A percentile compares a stretch with the other conserved stretches of the same genome.
phyloP scores from a whole-genome alignment of 306 rosid genomes.

The Fragaria ananassa region DNA sequence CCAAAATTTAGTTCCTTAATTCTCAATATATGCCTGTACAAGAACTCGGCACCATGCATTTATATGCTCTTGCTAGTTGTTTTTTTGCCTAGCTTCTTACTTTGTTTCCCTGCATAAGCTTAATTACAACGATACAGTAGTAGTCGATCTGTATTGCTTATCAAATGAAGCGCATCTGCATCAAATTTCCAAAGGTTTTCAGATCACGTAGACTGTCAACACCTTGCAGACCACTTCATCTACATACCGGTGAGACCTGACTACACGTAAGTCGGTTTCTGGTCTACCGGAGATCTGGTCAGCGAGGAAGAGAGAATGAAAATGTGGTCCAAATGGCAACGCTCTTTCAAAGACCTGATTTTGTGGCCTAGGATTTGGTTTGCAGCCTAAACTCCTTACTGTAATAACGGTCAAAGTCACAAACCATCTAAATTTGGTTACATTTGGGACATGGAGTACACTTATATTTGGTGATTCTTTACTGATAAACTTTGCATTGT shows the following conservation, averaged over 20 bases:
- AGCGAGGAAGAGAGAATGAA: neutral
- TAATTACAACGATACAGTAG: neutral
- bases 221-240: neutral
- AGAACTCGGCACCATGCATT: neutral
- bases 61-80: too few species aligned
- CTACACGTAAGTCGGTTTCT: neutral
- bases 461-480: neutral
- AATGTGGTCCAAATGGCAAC: slow-evolving; percentile 8
- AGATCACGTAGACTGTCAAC: neutral
- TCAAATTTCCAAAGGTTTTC: neutral
- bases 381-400: neutral
- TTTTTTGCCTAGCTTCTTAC: neutral
- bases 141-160: neutral
- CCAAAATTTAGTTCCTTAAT: neutral
- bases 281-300: neutral
- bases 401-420: neutral
- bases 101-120: neutral
- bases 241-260: neutral
- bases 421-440: slow-evolving; percentile 13
- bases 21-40: neutral
- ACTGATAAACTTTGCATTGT: too few species aligned
- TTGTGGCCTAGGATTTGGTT: neutral
- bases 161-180: neutral
- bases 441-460: neutral
- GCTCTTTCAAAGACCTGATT: neutral